Conservation (phyloP, 148 eudicot genomes). For the Salicornia ramosissima region DNA sequence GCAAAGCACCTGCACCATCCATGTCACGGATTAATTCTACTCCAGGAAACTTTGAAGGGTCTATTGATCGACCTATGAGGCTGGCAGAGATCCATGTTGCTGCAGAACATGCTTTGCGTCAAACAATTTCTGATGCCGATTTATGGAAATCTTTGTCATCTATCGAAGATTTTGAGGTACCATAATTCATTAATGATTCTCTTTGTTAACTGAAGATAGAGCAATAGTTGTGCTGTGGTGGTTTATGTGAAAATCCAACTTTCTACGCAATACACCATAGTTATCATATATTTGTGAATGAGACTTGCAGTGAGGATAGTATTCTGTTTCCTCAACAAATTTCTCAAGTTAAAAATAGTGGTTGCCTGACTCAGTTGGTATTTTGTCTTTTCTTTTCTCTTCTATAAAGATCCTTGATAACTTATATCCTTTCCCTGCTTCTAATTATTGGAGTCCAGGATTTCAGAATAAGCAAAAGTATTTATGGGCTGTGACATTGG, state of each 20-base stretch:
- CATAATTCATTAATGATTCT: not conserved
- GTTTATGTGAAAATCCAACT: not conserved
- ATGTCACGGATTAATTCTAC: slow-evolving; percentile 78
- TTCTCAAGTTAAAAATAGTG: too few species aligned
- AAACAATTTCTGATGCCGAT: slow-evolving; percentile 68
- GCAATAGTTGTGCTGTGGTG: not conserved
- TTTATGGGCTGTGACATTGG: too few species aligned
- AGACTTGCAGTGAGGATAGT: too few species aligned
- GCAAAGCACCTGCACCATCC: slow-evolving; percentile 41
- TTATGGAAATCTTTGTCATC: slow-evolving; percentile 75
- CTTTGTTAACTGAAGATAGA: not conserved
- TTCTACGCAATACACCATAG: not conserved
- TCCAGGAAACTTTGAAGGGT: slow-evolving; percentile 76
- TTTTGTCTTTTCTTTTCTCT: too few species aligned
- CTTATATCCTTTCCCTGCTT: too few species aligned
- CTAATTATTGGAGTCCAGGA: too few species aligned
- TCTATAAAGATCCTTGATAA: too few species aligned
- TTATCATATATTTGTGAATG: too few species aligned
- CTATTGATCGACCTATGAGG: slow-evolving; percentile 80
- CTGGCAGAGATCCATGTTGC: slow-evolving; percentile 92
- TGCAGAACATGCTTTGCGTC: slow-evolving; percentile 76
- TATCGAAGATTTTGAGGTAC: slow-evolving; percentile 82
- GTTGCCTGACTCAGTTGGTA: too few species aligned
- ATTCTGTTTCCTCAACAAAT: too few species aligned
- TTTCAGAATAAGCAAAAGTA: too few species aligned